phyloP scores from a whole-genome alignment of 2,329 filamentous ascomycete genomes.

The Exophiala sp. region DNA sequence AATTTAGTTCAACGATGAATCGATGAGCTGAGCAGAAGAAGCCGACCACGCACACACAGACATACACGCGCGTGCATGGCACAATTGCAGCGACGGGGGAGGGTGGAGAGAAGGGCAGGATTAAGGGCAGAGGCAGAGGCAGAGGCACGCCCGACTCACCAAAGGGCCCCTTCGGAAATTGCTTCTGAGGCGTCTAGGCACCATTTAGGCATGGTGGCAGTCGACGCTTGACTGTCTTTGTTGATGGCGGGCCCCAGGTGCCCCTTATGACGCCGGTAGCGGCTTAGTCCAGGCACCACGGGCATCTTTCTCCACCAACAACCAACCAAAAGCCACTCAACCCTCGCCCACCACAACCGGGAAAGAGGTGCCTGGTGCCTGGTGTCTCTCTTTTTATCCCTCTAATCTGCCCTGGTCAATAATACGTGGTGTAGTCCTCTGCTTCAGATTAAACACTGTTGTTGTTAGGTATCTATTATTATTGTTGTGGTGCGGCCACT shows the following conservation, averaged over 20 bases:
- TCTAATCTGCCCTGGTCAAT: slow-evolving; percentile 1
- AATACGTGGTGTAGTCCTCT: not conserved
- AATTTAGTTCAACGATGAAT: too few relatives aligned
- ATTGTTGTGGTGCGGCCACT: slow-evolving; percentile 1
- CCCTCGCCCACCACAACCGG: too few relatives aligned
- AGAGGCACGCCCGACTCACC: not conserved
- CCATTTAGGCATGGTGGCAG: slow-evolving; percentile 2
- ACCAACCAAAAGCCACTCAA: not conserved
- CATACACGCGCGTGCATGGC: too few relatives aligned
- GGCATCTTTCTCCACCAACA: not conserved
- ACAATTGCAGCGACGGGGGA: not conserved
- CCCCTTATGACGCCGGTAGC: not conserved
- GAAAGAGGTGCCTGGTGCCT: not conserved
- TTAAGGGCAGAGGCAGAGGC: not conserved
- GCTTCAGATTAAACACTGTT: not conserved
- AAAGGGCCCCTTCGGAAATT: slow-evolving; percentile 12
- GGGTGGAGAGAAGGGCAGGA: not conserved
- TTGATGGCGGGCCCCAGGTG: not conserved
- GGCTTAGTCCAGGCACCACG: slow-evolving; percentile 11
- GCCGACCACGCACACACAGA: too few relatives aligned
- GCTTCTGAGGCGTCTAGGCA: slow-evolving; percentile 4
- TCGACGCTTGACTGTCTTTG: not conserved
- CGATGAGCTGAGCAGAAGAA: not conserved
- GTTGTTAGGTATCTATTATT: too few relatives aligned
- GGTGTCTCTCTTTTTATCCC: not conserved